Evolutionary conservation across 1,139 yeast genomes (phyloP), one percentile per base, ranked within the genome.

Genomic region (Sugiyamaella grinbergsii): DNA sequence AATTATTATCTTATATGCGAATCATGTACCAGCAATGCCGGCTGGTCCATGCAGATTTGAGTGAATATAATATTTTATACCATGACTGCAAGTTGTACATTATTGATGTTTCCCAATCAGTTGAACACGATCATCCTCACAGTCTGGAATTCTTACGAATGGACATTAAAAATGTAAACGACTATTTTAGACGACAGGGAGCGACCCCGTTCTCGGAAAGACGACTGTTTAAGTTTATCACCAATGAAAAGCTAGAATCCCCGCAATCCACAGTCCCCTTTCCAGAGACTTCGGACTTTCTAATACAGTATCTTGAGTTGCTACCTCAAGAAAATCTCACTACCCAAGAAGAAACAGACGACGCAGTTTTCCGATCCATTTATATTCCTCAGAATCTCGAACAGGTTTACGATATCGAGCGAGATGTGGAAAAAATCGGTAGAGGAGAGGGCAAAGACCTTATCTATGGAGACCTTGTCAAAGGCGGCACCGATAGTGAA

Each of bases 121-220:
- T 94, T 23, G 98, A 94, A 67, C 98, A 96, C 19, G 97, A 91
- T 61, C 99, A 94, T 68, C 98, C 98, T 5, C 90, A 89, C 87
- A 87, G 96, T 40, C 75, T 93, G 54, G 98, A 93, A 66, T 94
- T 94, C 65, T 71, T 94, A 54, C 76, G 99, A 65, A 93, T 93
- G 98, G 99, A 94, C 69, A 91, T 94, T 63, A 93, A 91, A 68
- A 94, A 94, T 63, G 90, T 93, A 16, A 93, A 90, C 64, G 94
- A 87, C 62, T 94, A 84, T 67, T 94, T 94, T 63, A 76, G 83
- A 54, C 78, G 78, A 62, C 82, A 84, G 66, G 83, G 83, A 29
- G 87, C 90, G 37, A 78, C 80, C 51, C 85, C 88, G 3, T 85
- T 86, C 59, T 81, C 95, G 2, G 98, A 93, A 67, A 76, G 95